phyloP scores from a whole-genome alignment of 768 basidiomycete genomes.

The Rhodosporidiobolus sp. region DNA sequence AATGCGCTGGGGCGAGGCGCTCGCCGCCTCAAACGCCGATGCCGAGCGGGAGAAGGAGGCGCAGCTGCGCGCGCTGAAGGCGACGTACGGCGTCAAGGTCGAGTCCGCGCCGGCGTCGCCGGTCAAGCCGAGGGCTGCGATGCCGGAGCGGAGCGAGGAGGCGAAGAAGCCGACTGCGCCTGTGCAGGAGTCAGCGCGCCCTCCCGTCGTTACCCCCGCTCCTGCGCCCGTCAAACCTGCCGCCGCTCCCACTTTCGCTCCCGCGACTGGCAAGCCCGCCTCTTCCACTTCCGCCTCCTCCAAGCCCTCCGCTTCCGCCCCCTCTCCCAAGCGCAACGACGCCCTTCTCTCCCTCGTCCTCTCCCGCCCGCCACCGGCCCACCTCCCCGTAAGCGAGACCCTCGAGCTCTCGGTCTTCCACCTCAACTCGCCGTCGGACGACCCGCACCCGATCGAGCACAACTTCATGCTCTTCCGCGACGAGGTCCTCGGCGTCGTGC shows the following conservation, averaged over 20 bases:
- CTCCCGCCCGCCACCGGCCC: background rate
- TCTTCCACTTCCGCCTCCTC: background rate
- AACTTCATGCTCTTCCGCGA: constrained; percentile 14
- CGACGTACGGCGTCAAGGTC: constrained; percentile 29
- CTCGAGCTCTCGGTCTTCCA: constrained; percentile 28
- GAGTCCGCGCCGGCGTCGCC: background rate
- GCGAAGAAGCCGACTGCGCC: background rate
- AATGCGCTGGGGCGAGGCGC: constrained; percentile 18
- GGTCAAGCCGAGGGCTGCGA: background rate
- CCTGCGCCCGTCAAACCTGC: no score
- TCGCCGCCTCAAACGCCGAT: background rate
- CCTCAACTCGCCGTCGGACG: constrained; percentile 30
- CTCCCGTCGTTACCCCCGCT: background rate
- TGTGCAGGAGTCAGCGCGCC: background rate
- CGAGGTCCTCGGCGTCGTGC: constrained; percentile 35
- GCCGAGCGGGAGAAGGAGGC: constrained; percentile 16
- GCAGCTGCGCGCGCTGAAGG: constrained; percentile 23
- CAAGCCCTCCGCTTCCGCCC: background rate
- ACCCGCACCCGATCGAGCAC: constrained; percentile 31
- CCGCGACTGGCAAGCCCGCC: no score
- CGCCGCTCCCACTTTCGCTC: background rate
- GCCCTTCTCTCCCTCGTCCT: constrained; percentile 8
- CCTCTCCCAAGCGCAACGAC: background rate
- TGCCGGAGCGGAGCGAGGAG: background rate
- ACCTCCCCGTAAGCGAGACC: constrained; percentile 17